Evolutionary conservation across 2,329 filamentous ascomycete species (phyloP), one percentile per base, ranked within the genome.

Genomic region (Clonostachys chloroleuca): DNA sequence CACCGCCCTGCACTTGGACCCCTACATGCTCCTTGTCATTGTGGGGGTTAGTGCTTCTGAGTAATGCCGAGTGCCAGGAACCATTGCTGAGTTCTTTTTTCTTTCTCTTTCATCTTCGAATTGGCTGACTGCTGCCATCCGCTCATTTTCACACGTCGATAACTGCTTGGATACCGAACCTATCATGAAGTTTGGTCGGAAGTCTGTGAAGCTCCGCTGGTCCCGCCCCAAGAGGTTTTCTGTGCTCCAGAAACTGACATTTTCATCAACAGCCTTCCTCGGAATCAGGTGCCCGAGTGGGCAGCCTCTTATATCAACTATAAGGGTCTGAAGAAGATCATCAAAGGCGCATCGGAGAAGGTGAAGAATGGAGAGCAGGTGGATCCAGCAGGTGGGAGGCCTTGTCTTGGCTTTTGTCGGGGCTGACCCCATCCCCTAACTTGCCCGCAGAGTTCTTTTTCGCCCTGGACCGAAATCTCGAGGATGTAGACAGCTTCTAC

Each of bases 401-500:
- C 53, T 40, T 44, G 40, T 44, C 45, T 44, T 35, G 45, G 41
- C 47, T 44, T 18, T 45, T 36, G 44, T 17, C 42, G 43, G 17
- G 40, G 17, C 40, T 40, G 36, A 30, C 24, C 24, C 24, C 36
- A 34, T 18, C 24, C 60, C 65, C 63, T 57, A 51, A 54, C 55
- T 45, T 51, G 55, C 51, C 52, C 58, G 59, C 73, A 96, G 94
- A 92, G 67, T 96, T 99, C 78, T 96, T 96, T 74, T 96, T 92
- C 67, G 89, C 87, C 54, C 84, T 99, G 65, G 94, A 99, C 65
- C 89, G 94, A 59, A 96, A 97, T 64, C 85, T 99, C 61, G 94
- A 99, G 74, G 88, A 95, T 69, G 92, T 99, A 65, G 91, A 96
- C 67, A 81, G 82, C 45, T 97, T 99, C 68, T 97, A 96, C 75